These are phyloP conservation scores for Globisporangium cederbergense DNA, from an alignment of 352 stramenopile genomes.

Conservation along the genomic window DNA sequence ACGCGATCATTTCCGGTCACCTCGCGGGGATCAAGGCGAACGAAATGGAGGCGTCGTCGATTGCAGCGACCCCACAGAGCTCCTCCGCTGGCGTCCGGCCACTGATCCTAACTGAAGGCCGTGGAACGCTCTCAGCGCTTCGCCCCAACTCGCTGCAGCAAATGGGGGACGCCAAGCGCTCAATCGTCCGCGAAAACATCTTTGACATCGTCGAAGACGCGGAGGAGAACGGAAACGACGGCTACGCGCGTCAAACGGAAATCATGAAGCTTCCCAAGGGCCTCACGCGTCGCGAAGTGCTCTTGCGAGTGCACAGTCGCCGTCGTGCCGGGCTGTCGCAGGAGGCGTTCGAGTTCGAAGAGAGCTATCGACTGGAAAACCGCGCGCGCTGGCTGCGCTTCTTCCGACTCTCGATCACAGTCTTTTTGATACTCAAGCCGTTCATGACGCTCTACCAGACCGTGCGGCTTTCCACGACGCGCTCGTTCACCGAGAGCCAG, in stretches of 20 bases:
- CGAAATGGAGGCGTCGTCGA: conserved; percentile 29
- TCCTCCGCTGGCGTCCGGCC: background rate
- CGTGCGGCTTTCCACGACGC: conserved; percentile 34
- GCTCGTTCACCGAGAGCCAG: conserved; percentile 50
- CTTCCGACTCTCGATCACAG: conserved; percentile 58
- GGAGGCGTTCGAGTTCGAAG: conserved; percentile 66
- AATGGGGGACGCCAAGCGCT: conserved; percentile 27
- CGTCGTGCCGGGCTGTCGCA: conserved; percentile 29
- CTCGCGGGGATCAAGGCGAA: conserved; percentile 25
- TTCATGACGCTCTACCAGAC: conserved; percentile 80
- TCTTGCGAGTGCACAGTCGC: conserved; percentile 50
- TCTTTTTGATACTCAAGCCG: conserved; percentile 65
- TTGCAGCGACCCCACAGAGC: conserved; percentile 21
- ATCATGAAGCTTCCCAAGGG: conserved; percentile 78
- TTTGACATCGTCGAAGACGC: conserved; percentile 78
- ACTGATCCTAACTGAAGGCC: conserved; percentile 24
- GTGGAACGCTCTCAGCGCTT: conserved; percentile 35
- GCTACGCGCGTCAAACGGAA: conserved; percentile 32
- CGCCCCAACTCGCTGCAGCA: conserved; percentile 34
- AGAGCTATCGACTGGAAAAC: conserved; percentile 72
- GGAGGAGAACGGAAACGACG: conserved; percentile 30
- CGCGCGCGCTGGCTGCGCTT: conserved; percentile 63
- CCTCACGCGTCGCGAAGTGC: conserved; percentile 62
- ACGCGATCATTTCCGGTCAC: conserved; percentile 15
- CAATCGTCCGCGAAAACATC: conserved; percentile 63